phyloP scores from a whole-genome alignment of 164 flowering plant species.

The Warburgia ugandensis region DNA sequence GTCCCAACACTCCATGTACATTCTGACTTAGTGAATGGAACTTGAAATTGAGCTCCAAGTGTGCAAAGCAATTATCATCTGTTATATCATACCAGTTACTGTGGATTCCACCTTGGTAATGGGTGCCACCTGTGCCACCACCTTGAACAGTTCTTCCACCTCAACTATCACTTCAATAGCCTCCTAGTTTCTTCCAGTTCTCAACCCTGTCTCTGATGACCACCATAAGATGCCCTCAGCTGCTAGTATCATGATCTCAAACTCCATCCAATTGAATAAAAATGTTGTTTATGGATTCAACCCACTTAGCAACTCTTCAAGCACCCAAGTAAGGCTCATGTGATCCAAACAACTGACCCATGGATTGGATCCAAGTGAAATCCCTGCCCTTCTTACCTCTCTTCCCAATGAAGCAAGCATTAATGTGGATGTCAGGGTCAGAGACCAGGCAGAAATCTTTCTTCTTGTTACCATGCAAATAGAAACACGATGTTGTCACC shows the following conservation, averaged over 20 bases:
- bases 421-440: slow-evolving; percentile 39
- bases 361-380: slow-evolving; percentile 27
- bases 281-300: slow-evolving; percentile 38
- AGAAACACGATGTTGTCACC: slow-evolving; percentile 40
- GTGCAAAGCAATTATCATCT: slow-evolving; percentile 21
- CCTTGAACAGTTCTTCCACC: slow-evolving; percentile 34
- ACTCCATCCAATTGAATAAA: slow-evolving; percentile 32
- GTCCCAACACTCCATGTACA: slow-evolving; percentile 18
- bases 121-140: slow-evolving; percentile 51
- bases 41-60: slow-evolving; percentile 19
- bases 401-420: slow-evolving; percentile 26
- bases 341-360: slow-evolving; percentile 19
- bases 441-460: slow-evolving; percentile 38
- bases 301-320: slow-evolving; percentile 44
- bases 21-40: slow-evolving; percentile 8
- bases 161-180: slow-evolving; percentile 34
- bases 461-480: slow-evolving; percentile 44
- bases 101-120: slow-evolving; percentile 46
- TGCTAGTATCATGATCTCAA: slow-evolving; percentile 23
- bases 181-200: slow-evolving; percentile 20
- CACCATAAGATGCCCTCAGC: slow-evolving; percentile 34
- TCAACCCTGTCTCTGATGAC: slow-evolving; percentile 11
- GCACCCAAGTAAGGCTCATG: slow-evolving; percentile 48
- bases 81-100: slow-evolving; percentile 31
- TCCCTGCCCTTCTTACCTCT: slow-evolving; percentile 12